Percentiles rank a stretch among this genome's conserved stretches.
phyloP scores from a whole-genome alignment of 352 stramenopile species.

The Phytopythium cucurbitacearum region DNA sequence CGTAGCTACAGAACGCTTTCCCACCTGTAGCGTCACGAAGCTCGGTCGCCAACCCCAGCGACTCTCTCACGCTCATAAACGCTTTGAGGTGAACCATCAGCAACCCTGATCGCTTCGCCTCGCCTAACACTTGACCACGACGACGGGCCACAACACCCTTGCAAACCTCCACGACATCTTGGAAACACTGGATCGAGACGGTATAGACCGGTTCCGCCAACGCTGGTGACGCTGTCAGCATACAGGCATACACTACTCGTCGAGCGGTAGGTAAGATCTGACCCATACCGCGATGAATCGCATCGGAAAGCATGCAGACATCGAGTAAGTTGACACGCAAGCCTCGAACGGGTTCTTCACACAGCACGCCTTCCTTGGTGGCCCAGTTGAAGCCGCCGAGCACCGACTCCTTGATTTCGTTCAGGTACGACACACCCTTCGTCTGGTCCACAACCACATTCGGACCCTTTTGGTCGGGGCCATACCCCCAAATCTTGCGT shows the following conservation, averaged over 20 bases:
- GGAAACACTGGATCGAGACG: constrained; percentile 97
- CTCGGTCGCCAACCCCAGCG: constrained; percentile 99
- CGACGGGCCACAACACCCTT: constrained; percentile 98
- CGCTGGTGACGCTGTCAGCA: constrained; percentile 92
- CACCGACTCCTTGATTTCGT: constrained; percentile 99
- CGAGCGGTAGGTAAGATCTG: constrained; percentile 99
- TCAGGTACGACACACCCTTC: constrained; percentile 99
- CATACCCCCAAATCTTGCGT: constrained; percentile 99
- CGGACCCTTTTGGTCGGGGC: constrained; percentile 96
- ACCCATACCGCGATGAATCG: constrained; percentile 99
- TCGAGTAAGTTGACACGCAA: constrained; percentile 98
- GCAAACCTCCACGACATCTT: constrained; percentile 98
- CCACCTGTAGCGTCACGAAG: constrained; percentile 98
- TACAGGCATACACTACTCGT: constrained; percentile 97
- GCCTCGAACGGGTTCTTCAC: constrained; percentile 96
- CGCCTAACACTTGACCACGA: constrained; percentile 98
- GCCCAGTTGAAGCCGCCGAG: constrained; percentile 99
- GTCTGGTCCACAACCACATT: constrained; percentile 98
- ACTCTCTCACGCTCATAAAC: constrained; percentile 99
- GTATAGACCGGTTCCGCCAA: constrained; percentile 99
- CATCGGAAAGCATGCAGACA: no score
- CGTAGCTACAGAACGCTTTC: constrained; percentile 99
- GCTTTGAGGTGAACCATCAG: constrained; percentile 99
- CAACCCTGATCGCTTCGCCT: constrained; percentile 97
- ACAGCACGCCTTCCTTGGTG: constrained; percentile 96